phyloP scores from a whole-genome alignment of 768 basidiomycete species.

The Podaxis rugospora region DNA sequence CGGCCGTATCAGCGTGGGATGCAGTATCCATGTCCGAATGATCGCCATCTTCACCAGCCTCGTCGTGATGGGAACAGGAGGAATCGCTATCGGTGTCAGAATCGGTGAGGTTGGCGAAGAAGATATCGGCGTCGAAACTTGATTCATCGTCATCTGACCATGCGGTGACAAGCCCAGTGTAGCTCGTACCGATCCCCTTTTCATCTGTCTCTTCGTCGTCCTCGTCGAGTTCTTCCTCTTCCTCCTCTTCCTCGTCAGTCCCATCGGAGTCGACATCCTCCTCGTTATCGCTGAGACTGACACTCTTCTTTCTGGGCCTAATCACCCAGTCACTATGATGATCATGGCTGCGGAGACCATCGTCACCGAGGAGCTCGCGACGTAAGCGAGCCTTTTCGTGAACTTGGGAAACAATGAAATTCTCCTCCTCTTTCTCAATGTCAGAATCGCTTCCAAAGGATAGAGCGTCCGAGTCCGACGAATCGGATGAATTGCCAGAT shows the following conservation, averaged over 20 bases:
- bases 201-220: constrained; percentile 36
- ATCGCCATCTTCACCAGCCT: constrained; percentile 40
- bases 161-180: constrained; percentile 64
- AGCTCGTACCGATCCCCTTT: constrained; percentile 24
- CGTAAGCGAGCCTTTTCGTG: constrained; percentile 50
- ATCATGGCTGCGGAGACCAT: constrained; percentile 32
- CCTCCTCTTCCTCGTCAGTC: constrained; percentile 58
- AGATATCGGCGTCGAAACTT: constrained; percentile 77
- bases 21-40: constrained; percentile 31
- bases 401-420: constrained; percentile 46
- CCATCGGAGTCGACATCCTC: constrained; percentile 61
- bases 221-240: constrained; percentile 37
- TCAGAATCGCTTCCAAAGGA: constrained; percentile 52
- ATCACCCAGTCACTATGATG: constrained; percentile 54
- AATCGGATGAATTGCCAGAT: constrained; percentile 39
- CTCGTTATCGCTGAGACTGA: constrained; percentile 57
- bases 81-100: constrained; percentile 16
- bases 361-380: constrained; percentile 57
- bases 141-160: constrained; percentile 82
- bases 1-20: constrained; percentile 24
- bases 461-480: constrained; percentile 41
- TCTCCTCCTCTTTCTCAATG: constrained; percentile 60
- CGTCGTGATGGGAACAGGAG: constrained; percentile 9
- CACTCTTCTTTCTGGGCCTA: constrained; percentile 64
- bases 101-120: constrained; percentile 64